phyloP scores from a whole-genome alignment of 768 basidiomycete genomes.

The Leccinum imitatum region DNA sequence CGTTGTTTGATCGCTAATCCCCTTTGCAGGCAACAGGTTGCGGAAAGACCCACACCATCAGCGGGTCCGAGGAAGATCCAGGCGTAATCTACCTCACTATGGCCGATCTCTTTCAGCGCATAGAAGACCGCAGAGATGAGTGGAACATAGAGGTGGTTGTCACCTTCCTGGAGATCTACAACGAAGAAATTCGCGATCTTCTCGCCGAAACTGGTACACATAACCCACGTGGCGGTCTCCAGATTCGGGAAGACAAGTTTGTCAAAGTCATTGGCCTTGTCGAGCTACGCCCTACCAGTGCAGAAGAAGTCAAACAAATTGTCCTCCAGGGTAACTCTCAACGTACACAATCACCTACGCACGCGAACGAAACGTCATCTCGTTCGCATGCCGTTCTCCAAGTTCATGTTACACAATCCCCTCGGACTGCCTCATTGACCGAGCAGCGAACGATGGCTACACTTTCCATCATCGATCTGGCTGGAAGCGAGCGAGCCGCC shows the following conservation, averaged over 20 bases:
- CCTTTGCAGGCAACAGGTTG: constrained; percentile 92
- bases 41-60: constrained; percentile 99
- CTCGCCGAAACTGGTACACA: constrained; percentile 68
- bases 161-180: constrained; percentile 98
- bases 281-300: constrained; percentile 75
- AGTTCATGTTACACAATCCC: constrained; percentile 87
- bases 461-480: constrained; percentile 96
- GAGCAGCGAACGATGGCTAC: constrained; percentile 86
- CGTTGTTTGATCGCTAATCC: constrained; percentile 12
- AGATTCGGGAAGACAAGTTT: constrained; percentile 91
- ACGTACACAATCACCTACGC: constrained; percentile 90
- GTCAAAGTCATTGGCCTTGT: constrained; percentile 88
- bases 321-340: constrained; percentile 87
- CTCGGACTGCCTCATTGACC: constrained; percentile 80
- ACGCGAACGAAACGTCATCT: constrained; percentile 95
- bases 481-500: constrained; percentile 94
- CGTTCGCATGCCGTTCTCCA: constrained; percentile 97
- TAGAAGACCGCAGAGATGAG: constrained; percentile 84
- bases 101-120: constrained; percentile 93
- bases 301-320: constrained; percentile 93
- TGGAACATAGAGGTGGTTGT: constrained; percentile 86
- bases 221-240: constrained; percentile 78
- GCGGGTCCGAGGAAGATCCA: constrained; percentile 82
- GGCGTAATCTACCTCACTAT: constrained; percentile 97
- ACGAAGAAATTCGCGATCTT: constrained; percentile 97